Evolutionary conservation across 169 alveolate genomes (phyloP).

Genomic region (Plasmodium adleri): DNA sequence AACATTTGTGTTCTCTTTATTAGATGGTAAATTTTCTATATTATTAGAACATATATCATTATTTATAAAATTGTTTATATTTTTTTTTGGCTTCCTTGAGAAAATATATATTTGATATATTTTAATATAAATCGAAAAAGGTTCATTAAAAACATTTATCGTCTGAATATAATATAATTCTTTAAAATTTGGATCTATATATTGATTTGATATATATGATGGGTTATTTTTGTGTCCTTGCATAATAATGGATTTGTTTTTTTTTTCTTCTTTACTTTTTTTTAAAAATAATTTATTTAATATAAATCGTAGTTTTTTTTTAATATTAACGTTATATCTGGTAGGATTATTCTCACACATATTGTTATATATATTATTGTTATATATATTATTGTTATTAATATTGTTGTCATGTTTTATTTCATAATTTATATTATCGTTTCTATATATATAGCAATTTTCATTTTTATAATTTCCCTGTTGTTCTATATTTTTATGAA

Average conservation of each 20-base stretch:
- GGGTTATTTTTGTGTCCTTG: neutral
- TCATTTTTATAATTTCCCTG: too few relatives aligned
- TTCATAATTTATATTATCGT: neutral
- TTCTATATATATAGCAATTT: too few relatives aligned
- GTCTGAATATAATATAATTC: conserved; percentile 59
- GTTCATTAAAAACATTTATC: conserved; percentile 39
- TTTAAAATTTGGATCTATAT: conserved; percentile 31
- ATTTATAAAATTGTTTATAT: neutral
- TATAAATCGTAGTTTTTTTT: too few relatives aligned
- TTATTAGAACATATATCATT: neutral
- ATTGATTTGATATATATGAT: conserved; percentile 26
- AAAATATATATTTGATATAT: conserved; percentile 66
- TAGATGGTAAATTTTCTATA: neutral
- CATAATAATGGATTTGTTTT: neutral
- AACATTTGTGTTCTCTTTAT: conserved; percentile 12
- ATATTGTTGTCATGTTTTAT: conserved; percentile 33
- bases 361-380: neutral
- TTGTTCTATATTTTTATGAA: too few relatives aligned
- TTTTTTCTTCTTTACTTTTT: too few relatives aligned
- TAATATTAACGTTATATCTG: too few relatives aligned
- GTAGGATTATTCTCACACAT: too few relatives aligned
- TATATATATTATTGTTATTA: conserved; percentile 14
- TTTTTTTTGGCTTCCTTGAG: conserved; percentile 8
- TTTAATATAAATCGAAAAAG: conserved; percentile 25
- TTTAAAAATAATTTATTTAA: too few relatives aligned